phyloP scores from a whole-genome alignment of 1,284 basidiomycete genomes.

The Cutaneotrichosporon mucoides region DNA sequence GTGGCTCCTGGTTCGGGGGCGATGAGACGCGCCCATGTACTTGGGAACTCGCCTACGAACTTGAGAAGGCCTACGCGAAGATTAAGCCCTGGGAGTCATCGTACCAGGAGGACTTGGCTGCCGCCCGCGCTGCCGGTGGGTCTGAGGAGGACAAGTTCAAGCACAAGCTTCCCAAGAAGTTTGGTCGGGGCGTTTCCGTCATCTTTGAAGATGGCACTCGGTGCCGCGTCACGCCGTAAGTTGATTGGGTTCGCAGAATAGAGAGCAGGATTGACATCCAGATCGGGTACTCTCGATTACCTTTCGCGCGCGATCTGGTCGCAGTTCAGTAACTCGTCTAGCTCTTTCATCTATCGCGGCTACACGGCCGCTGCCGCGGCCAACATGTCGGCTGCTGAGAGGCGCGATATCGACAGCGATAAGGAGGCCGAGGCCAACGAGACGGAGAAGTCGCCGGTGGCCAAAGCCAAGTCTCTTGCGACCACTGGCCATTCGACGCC shows the following conservation, averaged over 20 bases:
- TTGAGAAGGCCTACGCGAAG: slow-evolving; percentile 53
- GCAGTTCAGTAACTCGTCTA: slow-evolving; percentile 42
- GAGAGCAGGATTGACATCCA: slow-evolving; percentile 8
- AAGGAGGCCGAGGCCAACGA: background rate
- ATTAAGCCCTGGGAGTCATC: slow-evolving; percentile 51
- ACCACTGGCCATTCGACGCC: slow-evolving; percentile 29
- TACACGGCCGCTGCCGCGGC: slow-evolving; percentile 46
- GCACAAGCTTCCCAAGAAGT: slow-evolving; percentile 45
- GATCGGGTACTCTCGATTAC: slow-evolving; percentile 41
- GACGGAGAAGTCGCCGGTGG: background rate
- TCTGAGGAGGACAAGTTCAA: slow-evolving; percentile 56
- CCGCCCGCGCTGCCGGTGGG: slow-evolving; percentile 51
- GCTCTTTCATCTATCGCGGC: slow-evolving; percentile 52
- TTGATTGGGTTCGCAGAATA: background rate
- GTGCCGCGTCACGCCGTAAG: slow-evolving; percentile 52
- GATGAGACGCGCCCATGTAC: slow-evolving; percentile 52
- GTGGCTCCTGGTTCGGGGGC: slow-evolving; percentile 54
- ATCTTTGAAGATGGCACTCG: slow-evolving; percentile 53
- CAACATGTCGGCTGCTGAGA: background rate
- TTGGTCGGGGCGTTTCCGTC: slow-evolving; percentile 48
- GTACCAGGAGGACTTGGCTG: slow-evolving; percentile 55
- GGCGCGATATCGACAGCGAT: background rate
- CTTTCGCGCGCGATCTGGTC: slow-evolving; percentile 46
- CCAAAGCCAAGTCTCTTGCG: background rate
- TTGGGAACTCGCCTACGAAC: slow-evolving; percentile 51